Base-by-base conservation (phyloP, 2,329 filamentous ascomycete genomes). In the Venturia effusa region DNA sequence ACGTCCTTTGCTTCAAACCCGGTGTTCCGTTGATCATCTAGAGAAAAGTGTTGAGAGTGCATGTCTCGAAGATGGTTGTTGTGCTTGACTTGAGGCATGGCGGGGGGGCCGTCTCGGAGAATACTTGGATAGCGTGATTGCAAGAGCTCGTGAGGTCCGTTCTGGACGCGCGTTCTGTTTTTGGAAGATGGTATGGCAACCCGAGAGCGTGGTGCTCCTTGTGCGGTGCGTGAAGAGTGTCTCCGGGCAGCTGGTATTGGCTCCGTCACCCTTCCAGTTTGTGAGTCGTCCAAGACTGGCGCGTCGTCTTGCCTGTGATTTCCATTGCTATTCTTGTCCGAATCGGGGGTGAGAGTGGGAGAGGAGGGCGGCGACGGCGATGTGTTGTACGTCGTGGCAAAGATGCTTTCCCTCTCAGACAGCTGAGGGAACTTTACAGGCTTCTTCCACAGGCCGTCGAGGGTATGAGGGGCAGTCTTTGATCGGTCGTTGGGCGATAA, bases 361-460 rank as follows among this genome's bases (percentile, higher is more conserved):
- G 61, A 43, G 22, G 61, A 51, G 10, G 61, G 61, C 22, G 61
- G 61, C 17, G 61, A 63, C 45, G 34, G 45, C 37, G 61, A 55
- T 19, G 39, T 45, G 22, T 55, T 24, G 71, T 86, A 86, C 67
- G 83, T 83, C 40, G 83, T 85, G 62, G 84, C 83, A 70, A 85
- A 86, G 71, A 86, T 86, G 73, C 80, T 84, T 72, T 86, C 84
- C 69, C 84, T 76, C 72, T 86, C 84, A 32, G 82, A 83, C 67
- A 86, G 75, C 73, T 83, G 83, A 59, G 83, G 82, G 37, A 70
- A 71, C 66, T 76, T 74, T 57, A 67, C 71, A 22, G 73, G 71
- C 55, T 72, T 68, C 64, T 71, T 71, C 72, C 73, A 76, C 48
- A 75, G 70, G 51, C 68, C 68, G 45, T 74, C 72, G 22, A 71